A percentile compares a stretch with the other conserved stretches of the same genome.
These are phyloP conservation scores for Talaromyces sp. DNA, from an alignment of 2,329 filamentous ascomycete genomes.

Conservation along the genomic window DNA sequence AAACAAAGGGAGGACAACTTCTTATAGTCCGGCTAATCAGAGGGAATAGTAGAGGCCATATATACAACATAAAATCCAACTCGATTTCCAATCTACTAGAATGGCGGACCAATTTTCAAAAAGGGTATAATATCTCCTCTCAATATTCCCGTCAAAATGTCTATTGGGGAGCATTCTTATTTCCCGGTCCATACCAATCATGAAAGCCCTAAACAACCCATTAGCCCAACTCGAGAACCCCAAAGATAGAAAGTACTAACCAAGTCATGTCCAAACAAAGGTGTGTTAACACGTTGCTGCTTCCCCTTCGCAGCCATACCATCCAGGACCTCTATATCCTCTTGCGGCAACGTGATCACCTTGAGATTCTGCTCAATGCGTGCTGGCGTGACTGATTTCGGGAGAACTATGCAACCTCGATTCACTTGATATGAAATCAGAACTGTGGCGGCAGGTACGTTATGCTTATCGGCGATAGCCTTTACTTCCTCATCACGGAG, in stretches of 20 bases:
- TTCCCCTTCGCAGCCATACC: constrained; percentile 15
- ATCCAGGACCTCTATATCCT: constrained; percentile 1
- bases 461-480: background rate
- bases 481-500: background rate
- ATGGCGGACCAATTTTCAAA: too few relatives aligned
- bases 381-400: constrained; percentile 51
- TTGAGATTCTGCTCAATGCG: constrained; percentile 49
- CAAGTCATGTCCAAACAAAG: constrained; percentile 1
- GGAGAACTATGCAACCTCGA: constrained; percentile 50
- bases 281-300: constrained; percentile 3
- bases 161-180: constrained; percentile 2
- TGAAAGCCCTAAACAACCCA: background rate
- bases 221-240: background rate
- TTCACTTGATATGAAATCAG: constrained; percentile 31
- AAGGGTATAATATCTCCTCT: too few relatives aligned
- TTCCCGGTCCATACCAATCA: background rate
- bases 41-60: too few relatives aligned
- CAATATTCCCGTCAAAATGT: background rate
- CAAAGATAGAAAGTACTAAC: background rate
- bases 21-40: too few relatives aligned
- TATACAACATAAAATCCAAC: too few relatives aligned
- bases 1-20: too few relatives aligned
- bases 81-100: too few relatives aligned
- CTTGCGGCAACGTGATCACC: constrained; percentile 22
- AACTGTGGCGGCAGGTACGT: background rate